These are phyloP conservation scores for Apophysomyces ossiformis DNA, from an alignment of 371 early-diverging fungal genomes.

Conservation along the genomic window DNA sequence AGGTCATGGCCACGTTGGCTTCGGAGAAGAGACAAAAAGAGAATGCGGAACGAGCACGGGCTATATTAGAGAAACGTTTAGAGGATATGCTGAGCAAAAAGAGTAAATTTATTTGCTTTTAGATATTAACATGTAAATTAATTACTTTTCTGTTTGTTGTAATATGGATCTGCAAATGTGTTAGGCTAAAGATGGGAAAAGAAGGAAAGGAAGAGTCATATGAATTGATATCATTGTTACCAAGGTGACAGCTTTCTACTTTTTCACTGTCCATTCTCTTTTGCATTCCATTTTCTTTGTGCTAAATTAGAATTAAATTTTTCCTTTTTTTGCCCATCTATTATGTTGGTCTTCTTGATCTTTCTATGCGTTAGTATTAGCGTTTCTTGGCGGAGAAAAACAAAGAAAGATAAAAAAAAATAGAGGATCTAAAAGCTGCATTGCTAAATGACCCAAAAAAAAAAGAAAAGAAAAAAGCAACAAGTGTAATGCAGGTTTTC, in stretches of 20 bases:
- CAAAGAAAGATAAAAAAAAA: not conserved
- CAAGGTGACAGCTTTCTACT: too few species aligned
- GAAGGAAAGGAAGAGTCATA: not conserved
- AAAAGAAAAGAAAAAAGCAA: too few species aligned
- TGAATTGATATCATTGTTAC: too few species aligned
- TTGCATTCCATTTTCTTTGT: too few species aligned
- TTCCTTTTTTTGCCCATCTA: too few species aligned
- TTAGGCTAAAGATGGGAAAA: not conserved
- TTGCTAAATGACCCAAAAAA: not conserved
- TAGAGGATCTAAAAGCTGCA: not conserved
- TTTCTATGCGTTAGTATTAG: not conserved
- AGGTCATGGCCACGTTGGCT: slow-evolving; percentile 19
- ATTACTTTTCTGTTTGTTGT: not conserved
- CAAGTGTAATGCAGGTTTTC: too few species aligned
- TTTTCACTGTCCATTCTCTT: too few species aligned
- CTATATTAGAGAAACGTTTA: slow-evolving; percentile 30
- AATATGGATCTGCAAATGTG: not conserved
- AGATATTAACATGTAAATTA: slow-evolving; percentile 14
- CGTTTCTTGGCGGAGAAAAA: not conserved
- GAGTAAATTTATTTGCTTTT: slow-evolving; percentile 45
- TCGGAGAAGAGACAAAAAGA: slow-evolving; percentile 28
- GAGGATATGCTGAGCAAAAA: slow-evolving; percentile 39
- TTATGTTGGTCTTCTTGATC: too few species aligned
- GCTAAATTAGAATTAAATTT: too few species aligned
- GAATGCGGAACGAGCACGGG: slow-evolving; percentile 31